These are phyloP conservation scores for Aspergillus sp. DNA, from an alignment of 2,329 filamentous ascomycete genomes.

Conservation along the genomic window DNA sequence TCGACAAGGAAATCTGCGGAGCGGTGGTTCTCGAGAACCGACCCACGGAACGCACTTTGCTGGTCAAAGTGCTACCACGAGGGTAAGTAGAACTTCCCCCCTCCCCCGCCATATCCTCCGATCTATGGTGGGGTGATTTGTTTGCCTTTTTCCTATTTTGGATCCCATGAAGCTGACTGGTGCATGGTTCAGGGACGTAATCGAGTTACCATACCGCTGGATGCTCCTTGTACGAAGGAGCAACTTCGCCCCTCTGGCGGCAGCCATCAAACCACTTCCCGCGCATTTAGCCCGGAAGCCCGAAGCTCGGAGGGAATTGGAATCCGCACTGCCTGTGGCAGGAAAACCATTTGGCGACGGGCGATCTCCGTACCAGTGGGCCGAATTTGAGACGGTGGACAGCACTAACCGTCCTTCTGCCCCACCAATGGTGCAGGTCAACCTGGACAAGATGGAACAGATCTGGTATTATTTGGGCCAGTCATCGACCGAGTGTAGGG, in stretches of 20 bases:
- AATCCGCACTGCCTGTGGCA: conserved; percentile 62
- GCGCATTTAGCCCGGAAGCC: conserved; percentile 51
- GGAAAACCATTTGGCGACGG: conserved; percentile 66
- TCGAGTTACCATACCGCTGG: conserved; percentile 62
- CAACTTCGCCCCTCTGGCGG: conserved; percentile 47
- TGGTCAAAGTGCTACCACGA: conserved; percentile 81
- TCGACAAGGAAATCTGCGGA: conserved; percentile 82
- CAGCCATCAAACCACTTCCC: conserved; percentile 48
- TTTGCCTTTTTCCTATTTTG: conserved; percentile 11
- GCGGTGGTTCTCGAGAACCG: conserved; percentile 85
- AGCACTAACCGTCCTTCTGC: conserved; percentile 56
- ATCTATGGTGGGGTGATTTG: conserved; percentile 8
- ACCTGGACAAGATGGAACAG: conserved; percentile 70
- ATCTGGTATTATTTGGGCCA: conserved; percentile 87
- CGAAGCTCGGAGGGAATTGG: conserved; percentile 54
- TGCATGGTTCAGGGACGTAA: conserved; percentile 39
- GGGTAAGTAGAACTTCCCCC: conserved; percentile 59
- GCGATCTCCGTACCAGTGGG: conserved; percentile 62
- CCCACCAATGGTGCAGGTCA: conserved; percentile 64
- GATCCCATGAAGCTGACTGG: conserved; percentile 16
- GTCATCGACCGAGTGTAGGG: conserved; percentile 83
- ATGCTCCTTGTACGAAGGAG: conserved; percentile 51
- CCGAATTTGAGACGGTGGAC: conserved; percentile 71
- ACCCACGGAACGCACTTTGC: conserved; percentile 68
- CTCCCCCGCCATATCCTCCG: not conserved